A percentile compares a stretch with the other conserved stretches of the same genome.
Evolutionary conservation across 2,329 filamentous ascomycete genomes (phyloP).

Genomic region (Geosmithia flava): DNA sequence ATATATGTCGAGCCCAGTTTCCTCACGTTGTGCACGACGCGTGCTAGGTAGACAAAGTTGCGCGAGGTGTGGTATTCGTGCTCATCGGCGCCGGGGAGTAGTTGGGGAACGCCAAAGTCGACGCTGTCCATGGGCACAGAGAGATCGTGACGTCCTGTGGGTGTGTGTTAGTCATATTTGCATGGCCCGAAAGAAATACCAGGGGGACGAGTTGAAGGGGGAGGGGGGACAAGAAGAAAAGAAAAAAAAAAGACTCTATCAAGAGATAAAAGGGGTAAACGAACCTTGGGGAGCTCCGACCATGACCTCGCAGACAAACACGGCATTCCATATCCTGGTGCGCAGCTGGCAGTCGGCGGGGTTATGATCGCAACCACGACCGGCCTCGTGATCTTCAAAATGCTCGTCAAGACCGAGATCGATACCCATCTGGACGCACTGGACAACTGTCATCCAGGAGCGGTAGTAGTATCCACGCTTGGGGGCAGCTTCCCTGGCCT

Average conservation of each 20-base stretch:
- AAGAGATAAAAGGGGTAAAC: constrained; percentile 2
- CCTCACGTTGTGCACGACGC: constrained; percentile 66
- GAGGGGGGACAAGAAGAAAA: neutral
- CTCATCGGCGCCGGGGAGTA: constrained; percentile 55
- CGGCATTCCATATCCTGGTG: constrained; percentile 79
- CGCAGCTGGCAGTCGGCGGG: constrained; percentile 70
- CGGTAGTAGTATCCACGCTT: constrained; percentile 94
- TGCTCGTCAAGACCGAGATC: constrained; percentile 86
- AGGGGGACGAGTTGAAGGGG: neutral
- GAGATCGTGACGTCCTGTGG: constrained; percentile 64
- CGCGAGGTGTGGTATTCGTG: constrained; percentile 67
- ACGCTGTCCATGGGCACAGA: constrained; percentile 64
- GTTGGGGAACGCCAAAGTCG: constrained; percentile 56
- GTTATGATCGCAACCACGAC: constrained; percentile 55
- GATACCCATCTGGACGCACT: constrained; percentile 85
- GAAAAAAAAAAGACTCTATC: too few species aligned
- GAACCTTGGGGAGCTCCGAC: constrained; percentile 84
- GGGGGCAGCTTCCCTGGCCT: constrained; percentile 82
- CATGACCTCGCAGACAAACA: constrained; percentile 82
- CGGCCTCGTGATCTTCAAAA: constrained; percentile 62
- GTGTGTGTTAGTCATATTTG: neutral
- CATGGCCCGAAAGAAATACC: neutral
- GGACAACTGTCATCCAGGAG: constrained; percentile 93
- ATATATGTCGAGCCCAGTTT: constrained; percentile 65
- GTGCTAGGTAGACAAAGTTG: constrained; percentile 72